These are phyloP conservation scores for Saccharomyces uvarum DNA, from an alignment of 1,139 yeast species.

Conservation along the genomic window DNA sequence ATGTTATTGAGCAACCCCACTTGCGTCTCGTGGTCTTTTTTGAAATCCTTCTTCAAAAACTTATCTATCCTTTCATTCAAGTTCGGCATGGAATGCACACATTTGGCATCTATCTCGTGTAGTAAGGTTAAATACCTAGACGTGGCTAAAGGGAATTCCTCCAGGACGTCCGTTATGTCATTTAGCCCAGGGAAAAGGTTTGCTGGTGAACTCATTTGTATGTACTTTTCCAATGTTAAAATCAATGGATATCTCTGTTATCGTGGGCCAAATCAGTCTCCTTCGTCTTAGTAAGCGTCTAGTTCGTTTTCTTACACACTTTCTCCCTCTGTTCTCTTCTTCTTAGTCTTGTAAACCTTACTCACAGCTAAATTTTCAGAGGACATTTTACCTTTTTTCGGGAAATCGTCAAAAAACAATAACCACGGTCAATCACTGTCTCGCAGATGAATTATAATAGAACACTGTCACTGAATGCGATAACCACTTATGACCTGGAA, in stretches of 20 bases:
- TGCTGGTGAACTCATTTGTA: conserved; percentile 29
- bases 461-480: no score
- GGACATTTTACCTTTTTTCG: neutral
- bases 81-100: conserved; percentile 66
- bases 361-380: neutral
- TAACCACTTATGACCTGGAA: no score
- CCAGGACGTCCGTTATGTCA: conserved; percentile 85
- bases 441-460: no score
- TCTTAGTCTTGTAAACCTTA: neutral
- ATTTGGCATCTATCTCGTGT: conserved; percentile 92
- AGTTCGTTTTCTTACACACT: neutral
- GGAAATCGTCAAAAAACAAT: neutral
- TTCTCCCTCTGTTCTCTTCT: neutral
- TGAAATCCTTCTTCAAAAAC: conserved; percentile 38
- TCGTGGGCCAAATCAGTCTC: neutral
- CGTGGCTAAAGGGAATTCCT: conserved; percentile 80
- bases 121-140: conserved; percentile 79
- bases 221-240: neutral
- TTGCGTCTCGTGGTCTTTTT: conserved; percentile 15
- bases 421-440: no score
- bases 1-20: conserved; percentile 35
- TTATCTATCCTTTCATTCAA: conserved; percentile 50
- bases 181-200: conserved; percentile 68
- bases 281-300: neutral
- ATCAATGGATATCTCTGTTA: neutral